A percentile compares a stretch with the other conserved stretches of the same genome.
phyloP scores from a whole-genome alignment of 2,329 filamentous ascomycete genomes.

The Claviceps quebecensis region DNA sequence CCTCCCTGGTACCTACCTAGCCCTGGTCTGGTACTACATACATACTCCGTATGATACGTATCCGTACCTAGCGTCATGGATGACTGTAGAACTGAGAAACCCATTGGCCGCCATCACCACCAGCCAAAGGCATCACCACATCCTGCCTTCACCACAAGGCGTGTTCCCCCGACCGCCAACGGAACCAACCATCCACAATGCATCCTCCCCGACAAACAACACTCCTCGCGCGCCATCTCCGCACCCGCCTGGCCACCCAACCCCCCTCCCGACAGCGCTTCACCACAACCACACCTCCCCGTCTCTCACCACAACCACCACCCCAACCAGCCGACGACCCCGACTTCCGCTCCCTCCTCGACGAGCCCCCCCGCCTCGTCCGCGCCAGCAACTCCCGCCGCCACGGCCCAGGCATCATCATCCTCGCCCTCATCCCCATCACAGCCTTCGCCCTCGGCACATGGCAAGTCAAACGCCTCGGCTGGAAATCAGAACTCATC shows the following conservation, averaged over 20 bases:
- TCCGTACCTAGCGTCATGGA: neutral
- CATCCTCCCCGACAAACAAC: neutral
- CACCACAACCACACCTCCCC: neutral
- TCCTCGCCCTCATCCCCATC: constrained; percentile 77
- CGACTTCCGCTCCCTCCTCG: constrained; percentile 71
- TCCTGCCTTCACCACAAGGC: neutral
- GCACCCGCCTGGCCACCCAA: constrained; percentile 1
- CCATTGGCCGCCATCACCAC: neutral
- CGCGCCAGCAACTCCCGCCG: constrained; percentile 46
- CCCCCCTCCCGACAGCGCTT: neutral
- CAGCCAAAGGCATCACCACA: neutral
- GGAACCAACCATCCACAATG: neutral
- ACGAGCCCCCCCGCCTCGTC: constrained; percentile 70
- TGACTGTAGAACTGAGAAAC: neutral
- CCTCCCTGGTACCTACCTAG: too few relatives aligned
- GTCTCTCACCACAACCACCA: neutral
- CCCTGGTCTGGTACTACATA: neutral
- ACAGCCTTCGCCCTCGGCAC: constrained; percentile 83
- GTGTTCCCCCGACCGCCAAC: too few relatives aligned
- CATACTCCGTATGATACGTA: neutral
- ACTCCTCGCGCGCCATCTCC: constrained; percentile 12
- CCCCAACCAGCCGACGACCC: constrained; percentile 56
- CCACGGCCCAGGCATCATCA: constrained; percentile 68
- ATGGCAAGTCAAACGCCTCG: constrained; percentile 88
- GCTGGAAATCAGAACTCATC: constrained; percentile 88